Base-by-base conservation (phyloP, 225 moss, liverwort and hornwort species). In the Physcomitrellopsis africana region DNA sequence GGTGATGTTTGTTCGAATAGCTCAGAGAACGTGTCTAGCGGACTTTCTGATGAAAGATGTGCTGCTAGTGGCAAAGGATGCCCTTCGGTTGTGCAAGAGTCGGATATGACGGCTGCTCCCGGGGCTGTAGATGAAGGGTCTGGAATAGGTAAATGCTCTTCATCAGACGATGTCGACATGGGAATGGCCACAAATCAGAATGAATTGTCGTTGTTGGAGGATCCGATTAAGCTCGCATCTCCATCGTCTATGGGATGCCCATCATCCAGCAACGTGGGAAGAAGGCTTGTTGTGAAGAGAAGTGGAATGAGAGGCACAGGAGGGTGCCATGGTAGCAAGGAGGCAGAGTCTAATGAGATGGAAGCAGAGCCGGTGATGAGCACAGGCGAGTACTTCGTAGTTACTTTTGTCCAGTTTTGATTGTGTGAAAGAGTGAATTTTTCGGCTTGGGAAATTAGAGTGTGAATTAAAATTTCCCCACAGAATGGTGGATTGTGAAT, bases 81-180 rank as follows among this genome's bases (percentile, higher is more conserved):
- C 8, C 74, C 70, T 55, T 85, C 74, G 27, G 79, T 73, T 77
- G 81, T 78, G 70, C 86, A 88, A 67, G 87, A 79, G 62, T 75
- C 64, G 20, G 89, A 84, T 49, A 87, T 77, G 54, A 79, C 73
- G 32, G 72, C 79, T 46, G 58, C 82, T 51, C 55, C 69, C 70
- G 88, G 85, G 75, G 85, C 89, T 46, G 84, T 94, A 59, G 94
- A 92, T 64, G 96, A 92, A 86, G 90, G 91, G 57, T 96, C 94
- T 42, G 92, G 84, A 45, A 94, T 96, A 80, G 94, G 96, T 16
- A 94, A 92, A 78, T 94, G 89, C 67, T 96, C 85, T 75, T 96
- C 94, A 23, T 94, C 94, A 76, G 94, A 91, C 69, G 96, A 84
- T 70, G 86, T 88, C 9, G 94, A 94, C 54, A 87, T 92, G 86